These are phyloP conservation scores for Candida endomychidarum DNA, from an alignment of 805 yeast genomes.

Conservation along the genomic window DNA sequence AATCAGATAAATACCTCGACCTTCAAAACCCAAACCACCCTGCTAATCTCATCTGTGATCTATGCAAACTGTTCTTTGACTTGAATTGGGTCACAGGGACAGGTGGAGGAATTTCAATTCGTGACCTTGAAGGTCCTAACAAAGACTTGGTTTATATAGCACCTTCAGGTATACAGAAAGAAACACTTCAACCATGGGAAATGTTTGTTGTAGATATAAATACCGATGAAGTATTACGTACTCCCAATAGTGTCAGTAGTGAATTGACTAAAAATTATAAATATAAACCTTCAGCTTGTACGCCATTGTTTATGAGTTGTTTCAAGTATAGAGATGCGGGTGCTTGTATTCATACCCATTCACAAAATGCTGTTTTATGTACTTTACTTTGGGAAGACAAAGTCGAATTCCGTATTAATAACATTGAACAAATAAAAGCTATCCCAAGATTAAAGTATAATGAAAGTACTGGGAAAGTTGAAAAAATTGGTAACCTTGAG, in stretches of 20 bases:
- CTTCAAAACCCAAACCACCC: conserved; percentile 63
- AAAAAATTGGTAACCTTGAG: conserved; percentile 65
- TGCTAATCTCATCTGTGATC: conserved; percentile 78
- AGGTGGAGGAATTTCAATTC: conserved; percentile 90
- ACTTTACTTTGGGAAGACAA: conserved; percentile 63
- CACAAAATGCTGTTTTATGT: conserved; percentile 82
- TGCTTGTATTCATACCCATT: conserved; percentile 94
- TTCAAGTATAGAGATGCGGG: conserved; percentile 71
- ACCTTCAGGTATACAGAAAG: conserved; percentile 97
- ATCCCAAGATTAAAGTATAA: conserved; percentile 54
- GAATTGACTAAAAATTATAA: conserved; percentile 39
- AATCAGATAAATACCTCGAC: conserved; percentile 12
- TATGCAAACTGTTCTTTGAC: conserved; percentile 72
- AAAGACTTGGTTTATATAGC: conserved; percentile 67
- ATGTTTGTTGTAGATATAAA: conserved; percentile 72
- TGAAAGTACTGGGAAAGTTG: conserved; percentile 37
- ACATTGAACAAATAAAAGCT: conserved; percentile 92
- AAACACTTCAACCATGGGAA: conserved; percentile 76
- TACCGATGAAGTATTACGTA: conserved; percentile 47
- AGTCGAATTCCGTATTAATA: conserved; percentile 68
- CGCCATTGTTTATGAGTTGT: conserved; percentile 81
- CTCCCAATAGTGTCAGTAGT: conserved; percentile 50
- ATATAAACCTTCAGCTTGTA: conserved; percentile 90
- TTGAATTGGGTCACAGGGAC: conserved; percentile 95
- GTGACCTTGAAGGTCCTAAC: conserved; percentile 44